Conservation (phyloP, 768 basidiomycete genomes). For the Tulasnella sp. region DNA sequence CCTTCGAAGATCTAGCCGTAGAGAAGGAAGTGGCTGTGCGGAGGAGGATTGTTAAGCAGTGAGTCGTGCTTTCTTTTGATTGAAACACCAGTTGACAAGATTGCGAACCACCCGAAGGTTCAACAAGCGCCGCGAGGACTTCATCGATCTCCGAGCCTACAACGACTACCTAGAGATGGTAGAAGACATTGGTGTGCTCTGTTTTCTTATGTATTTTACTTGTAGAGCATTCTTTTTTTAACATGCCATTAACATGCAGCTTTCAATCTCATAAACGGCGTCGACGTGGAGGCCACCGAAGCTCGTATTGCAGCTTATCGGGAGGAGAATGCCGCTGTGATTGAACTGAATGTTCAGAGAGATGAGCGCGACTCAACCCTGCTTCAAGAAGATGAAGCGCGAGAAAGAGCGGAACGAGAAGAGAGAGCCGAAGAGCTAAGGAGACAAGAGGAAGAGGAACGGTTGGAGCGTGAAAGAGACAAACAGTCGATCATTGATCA, state of each 20-base stretch:
- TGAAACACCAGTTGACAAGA: not conserved
- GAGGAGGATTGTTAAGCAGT: conserved; percentile 84
- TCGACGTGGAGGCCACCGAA: conserved; percentile 73
- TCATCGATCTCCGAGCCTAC: conserved; percentile 63
- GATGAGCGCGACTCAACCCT: conserved; percentile 66
- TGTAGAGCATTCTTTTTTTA: conserved; percentile 4
- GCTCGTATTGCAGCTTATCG: conserved; percentile 69
- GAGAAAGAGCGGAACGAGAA: conserved; percentile 62
- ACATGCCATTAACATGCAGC: conserved; percentile 36
- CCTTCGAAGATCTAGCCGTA: conserved; percentile 83
- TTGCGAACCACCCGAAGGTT: conserved; percentile 46
- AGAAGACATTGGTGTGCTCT: conserved; percentile 68
- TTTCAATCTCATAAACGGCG: conserved; percentile 89
- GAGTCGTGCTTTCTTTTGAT: conserved; percentile 24
- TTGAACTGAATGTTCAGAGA: conserved; percentile 72
- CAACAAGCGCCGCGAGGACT: conserved; percentile 89
- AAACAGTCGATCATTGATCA: conserved; percentile 68
- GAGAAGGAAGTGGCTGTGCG: conserved; percentile 92
- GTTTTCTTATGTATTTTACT: too few relatives aligned
- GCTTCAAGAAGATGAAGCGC: conserved; percentile 69
- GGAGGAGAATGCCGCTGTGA: conserved; percentile 69
- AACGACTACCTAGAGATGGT: conserved; percentile 96
- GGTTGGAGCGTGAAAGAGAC: conserved; percentile 62
- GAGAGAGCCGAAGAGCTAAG: conserved; percentile 54
- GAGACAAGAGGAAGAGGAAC: conserved; percentile 63